Evolutionary conservation across 1,139 yeast species (phyloP), one percentile per base, ranked within the genome.

Genomic region (Sugiyamaella castrensis): DNA sequence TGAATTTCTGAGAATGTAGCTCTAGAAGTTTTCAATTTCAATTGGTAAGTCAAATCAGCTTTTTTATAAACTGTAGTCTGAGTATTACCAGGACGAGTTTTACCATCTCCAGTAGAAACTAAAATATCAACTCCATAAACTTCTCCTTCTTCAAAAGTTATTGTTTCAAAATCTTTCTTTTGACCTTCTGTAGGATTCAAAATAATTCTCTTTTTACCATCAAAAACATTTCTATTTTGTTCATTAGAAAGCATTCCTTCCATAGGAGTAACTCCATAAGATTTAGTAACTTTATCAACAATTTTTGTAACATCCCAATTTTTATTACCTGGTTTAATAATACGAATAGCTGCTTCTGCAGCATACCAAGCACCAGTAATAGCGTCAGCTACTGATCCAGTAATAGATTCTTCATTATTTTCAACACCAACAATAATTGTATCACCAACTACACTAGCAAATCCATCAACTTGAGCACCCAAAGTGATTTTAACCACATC

Each of bases 191-290:
- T 71, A 57, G 94, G 94, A 72, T 85, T 85, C 57, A 86, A 71
- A 62, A 85, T 83, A 63, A 86, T 76, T 68, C 85, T 87, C 74
- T 85, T 84, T 59, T 84, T 79, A 47, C 92, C 94, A 61, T 84
- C 84, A 63, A 84, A 69, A 33, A 80, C 81, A 64, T 84, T 80
- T 64, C 83, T 77, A 61, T 74, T 77, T 69, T 82, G 88, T 71
- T 82, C 82, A 71, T 84, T 87, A 48, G 87, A 71, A 58, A 85
- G 77, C 92, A 84, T 85, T 58, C 87, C 85, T 70, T 85, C 91
- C 46, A 84, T 76, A 19, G 92, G 81, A 46, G 73, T 71, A 58
- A 80, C 78, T 42, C 73, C 87, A 64, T 69, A 84, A 48, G 74
- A 79, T 65, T 75, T 76, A 54, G 86, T 83, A 47, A 84, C 84